A percentile compares a stretch with the other conserved stretches of the same genome.
These are phyloP conservation scores for Hyphodiscus hymeniophilus DNA, from an alignment of 495 filamentous ascomycete genomes.

Conservation along the genomic window DNA sequence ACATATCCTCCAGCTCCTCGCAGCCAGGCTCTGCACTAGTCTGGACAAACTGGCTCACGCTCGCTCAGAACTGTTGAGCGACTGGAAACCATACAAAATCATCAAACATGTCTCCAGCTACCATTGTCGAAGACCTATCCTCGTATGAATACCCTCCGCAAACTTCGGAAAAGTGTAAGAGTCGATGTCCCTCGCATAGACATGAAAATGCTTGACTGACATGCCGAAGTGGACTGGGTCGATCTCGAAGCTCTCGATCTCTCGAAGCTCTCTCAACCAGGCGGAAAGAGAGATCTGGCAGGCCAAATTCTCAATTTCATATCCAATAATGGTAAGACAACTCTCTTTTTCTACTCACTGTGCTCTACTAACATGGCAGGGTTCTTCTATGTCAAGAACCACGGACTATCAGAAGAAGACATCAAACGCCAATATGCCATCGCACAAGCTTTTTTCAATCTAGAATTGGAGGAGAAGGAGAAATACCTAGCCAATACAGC, in stretches of 20 bases:
- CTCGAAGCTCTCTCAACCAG: constrained; percentile 36
- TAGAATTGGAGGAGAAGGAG: constrained; percentile 46
- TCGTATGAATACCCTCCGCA: background rate
- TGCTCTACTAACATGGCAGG: constrained; percentile 8
- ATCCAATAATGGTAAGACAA: constrained; percentile 23
- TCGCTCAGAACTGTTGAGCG: no score
- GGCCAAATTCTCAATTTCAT: constrained; percentile 35
- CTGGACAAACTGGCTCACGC: no score
- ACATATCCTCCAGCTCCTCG: no score
- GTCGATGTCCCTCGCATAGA: background rate
- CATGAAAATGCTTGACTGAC: background rate
- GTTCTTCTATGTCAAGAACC: constrained; percentile 50
- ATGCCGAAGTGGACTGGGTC: constrained; percentile 31
- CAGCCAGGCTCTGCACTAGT: no score
- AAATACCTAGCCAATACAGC: constrained; percentile 39
- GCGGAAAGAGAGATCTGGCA: constrained; percentile 44
- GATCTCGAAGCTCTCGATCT: constrained; percentile 48
- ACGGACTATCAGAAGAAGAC: constrained; percentile 47
- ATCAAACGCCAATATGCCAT: constrained; percentile 49
- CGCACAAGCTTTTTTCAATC: constrained; percentile 43
- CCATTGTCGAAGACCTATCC: background rate
- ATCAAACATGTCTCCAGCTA: background rate
- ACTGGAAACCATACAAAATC: background rate
- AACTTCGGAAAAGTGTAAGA: background rate
- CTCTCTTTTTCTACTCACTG: background rate